Conservation (phyloP, 345 rosid genomes). For the Hirschfeldia incana region DNA sequence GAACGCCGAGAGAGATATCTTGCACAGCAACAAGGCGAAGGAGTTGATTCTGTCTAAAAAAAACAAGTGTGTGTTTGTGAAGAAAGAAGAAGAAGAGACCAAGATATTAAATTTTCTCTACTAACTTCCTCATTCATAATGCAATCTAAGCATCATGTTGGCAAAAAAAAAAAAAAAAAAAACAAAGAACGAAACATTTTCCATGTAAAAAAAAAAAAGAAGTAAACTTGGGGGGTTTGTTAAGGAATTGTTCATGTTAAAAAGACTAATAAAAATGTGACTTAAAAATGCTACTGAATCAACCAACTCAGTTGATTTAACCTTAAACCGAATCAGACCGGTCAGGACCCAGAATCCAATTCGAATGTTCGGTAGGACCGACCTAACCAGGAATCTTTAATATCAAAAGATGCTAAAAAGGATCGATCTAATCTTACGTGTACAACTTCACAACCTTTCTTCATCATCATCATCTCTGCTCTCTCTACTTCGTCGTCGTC, state of each 20-base stretch:
- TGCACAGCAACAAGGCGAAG: constrained; percentile 77
- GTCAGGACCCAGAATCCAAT: neutral
- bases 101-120: constrained; percentile 27
- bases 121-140: constrained; percentile 34
- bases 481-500: neutral
- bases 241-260: constrained; percentile 31
- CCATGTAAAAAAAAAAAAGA: constrained; percentile 32
- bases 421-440: neutral
- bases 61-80: constrained; percentile 10
- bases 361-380: constrained; percentile 25
- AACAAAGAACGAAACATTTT: constrained; percentile 5
- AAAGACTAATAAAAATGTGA: constrained; percentile 7
- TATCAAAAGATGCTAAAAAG: constrained; percentile 16
- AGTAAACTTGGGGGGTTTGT: constrained; percentile 27
- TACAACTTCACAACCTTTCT: constrained; percentile 5
- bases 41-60: constrained; percentile 61
- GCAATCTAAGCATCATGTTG: constrained; percentile 30
- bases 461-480: neutral
- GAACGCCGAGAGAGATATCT: constrained; percentile 96
- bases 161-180: neutral
- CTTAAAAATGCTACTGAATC: neutral
- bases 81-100: constrained; percentile 28
- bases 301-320: neutral
- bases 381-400: constrained; percentile 8
- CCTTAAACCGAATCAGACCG: constrained; percentile 3